Percentiles rank a stretch among this genome's conserved stretches.
Conservation (phyloP, 1,284 basidiomycete species). For the Sparassis latifolia region DNA sequence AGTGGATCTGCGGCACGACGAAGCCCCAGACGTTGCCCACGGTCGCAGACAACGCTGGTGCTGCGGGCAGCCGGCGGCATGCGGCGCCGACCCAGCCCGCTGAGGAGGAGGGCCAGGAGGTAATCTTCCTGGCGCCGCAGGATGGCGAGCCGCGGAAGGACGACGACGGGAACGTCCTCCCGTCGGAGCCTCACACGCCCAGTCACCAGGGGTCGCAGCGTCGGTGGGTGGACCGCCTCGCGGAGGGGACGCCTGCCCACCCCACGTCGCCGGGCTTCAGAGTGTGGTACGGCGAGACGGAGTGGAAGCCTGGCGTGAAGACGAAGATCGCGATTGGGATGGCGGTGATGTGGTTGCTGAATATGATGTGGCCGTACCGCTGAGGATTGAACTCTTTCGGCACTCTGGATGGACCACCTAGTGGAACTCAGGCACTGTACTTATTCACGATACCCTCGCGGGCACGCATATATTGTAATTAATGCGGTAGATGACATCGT, state of each 20-base stretch:
- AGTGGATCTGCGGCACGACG: constrained; percentile 51
- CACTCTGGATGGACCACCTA: no score
- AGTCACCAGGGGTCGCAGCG: constrained; percentile 24
- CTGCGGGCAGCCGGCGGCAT: not conserved
- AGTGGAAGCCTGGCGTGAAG: constrained; percentile 29
- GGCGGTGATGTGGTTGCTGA: constrained; percentile 48
- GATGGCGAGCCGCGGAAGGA: constrained; percentile 19
- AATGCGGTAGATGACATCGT: no score
- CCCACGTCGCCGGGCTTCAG: constrained; percentile 22
- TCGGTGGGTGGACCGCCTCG: constrained; percentile 51
- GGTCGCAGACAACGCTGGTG: constrained; percentile 6
- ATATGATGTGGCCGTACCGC: constrained; percentile 47
- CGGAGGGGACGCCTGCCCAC: constrained; percentile 28
- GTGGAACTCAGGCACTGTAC: no score
- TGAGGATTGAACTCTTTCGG: constrained; percentile 5
- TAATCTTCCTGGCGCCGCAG: constrained; percentile 23
- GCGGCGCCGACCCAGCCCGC: not conserved
- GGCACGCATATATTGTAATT: no score
- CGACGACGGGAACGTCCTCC: constrained; percentile 14
- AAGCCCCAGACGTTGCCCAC: constrained; percentile 28
- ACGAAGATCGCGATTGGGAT: constrained; percentile 30
- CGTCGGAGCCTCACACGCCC: constrained; percentile 29
- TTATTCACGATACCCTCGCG: no score
- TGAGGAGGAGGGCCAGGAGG: constrained; percentile 14
- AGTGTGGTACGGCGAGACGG: constrained; percentile 25